Percentiles rank a stretch among this genome's conserved stretches.
These are phyloP conservation scores for Aspergillus avenaceus DNA, from an alignment of 495 filamentous ascomycete species.

Conservation along the genomic window DNA sequence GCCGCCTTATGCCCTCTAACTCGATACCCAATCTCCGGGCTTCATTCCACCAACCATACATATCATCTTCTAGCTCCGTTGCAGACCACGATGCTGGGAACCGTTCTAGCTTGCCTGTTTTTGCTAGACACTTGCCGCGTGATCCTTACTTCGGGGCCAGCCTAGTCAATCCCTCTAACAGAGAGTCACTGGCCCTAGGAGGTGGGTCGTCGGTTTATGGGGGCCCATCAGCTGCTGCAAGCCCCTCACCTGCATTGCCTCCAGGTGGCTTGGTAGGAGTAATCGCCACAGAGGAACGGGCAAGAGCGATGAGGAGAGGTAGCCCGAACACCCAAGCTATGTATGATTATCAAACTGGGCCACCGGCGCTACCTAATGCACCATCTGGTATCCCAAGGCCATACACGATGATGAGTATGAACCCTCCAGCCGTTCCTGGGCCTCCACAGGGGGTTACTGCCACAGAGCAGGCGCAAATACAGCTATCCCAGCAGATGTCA, in stretches of 20 bases:
- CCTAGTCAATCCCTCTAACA: slow-evolving; percentile 66
- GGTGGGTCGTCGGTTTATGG: slow-evolving; percentile 54
- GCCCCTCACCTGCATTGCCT: slow-evolving; percentile 34
- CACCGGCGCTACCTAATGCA: slow-evolving; percentile 25
- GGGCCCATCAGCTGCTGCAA: slow-evolving; percentile 40
- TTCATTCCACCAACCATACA: slow-evolving; percentile 31
- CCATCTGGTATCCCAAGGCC: slow-evolving; percentile 37
- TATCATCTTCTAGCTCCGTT: slow-evolving; percentile 40
- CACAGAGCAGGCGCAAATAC: slow-evolving; percentile 71
- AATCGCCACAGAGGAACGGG: slow-evolving; percentile 80
- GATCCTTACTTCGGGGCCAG: slow-evolving; percentile 88
- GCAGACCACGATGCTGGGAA: slow-evolving; percentile 37
- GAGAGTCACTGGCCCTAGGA: slow-evolving; percentile 73
- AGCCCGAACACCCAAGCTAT: slow-evolving; percentile 64
- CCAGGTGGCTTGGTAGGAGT: slow-evolving; percentile 83
- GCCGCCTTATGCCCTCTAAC: slow-evolving; percentile 57
- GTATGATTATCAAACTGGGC: slow-evolving; percentile 35
- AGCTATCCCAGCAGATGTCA: slow-evolving; percentile 84
- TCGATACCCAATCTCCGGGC: slow-evolving; percentile 53
- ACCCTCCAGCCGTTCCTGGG: slow-evolving; percentile 32
- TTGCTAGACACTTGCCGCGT: slow-evolving; percentile 79
- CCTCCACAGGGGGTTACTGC: slow-evolving; percentile 34
- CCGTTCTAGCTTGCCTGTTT: slow-evolving; percentile 63
- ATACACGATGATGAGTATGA: slow-evolving; percentile 45
- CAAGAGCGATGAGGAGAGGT: slow-evolving; percentile 69